Base-by-base conservation (phyloP, 768 basidiomycete genomes). In the Polyporus arcularius region DNA sequence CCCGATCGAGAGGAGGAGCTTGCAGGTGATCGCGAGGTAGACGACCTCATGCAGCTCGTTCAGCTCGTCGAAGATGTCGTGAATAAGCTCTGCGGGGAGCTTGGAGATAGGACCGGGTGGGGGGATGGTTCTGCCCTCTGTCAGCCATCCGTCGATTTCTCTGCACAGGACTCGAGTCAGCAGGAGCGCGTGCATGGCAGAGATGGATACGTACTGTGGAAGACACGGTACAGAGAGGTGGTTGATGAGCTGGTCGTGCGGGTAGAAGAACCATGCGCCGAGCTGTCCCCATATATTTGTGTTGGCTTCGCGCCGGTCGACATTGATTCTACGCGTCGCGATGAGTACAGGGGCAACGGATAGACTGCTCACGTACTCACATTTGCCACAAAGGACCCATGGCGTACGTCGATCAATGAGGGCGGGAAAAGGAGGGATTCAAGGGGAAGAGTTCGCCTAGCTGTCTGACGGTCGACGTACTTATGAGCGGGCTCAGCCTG, bases 21-120 rank as follows among this genome's bases (percentile, higher is more conserved):
- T 52, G 58, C 58, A 60, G 14, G 58, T 54, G 46, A 54, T 48
- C 4, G 46, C 32, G 52, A 60, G 35, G 35, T 18, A n/a, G 52
- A 53, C 18, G 11, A 30, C 39, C 11, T 53, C 52, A 3, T 53
- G 52, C n/a, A 53, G 32, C n/a, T 14, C 39, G 52, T 26, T 39
- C 10, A 40, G 12, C 26, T 2, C 38, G 15, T 53, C 39, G 52
- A 53, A 53, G 40, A 53, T 18, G 9, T 41, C 21, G 40, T 40
- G 18, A 18, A 53, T 28, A 14, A 28, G 5, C 41, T 53, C 52
- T 4, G 40, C 18, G 26, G 52, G 52, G 18, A 53, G 28, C 21
- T 40, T 28, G 9, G 52, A 40, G 39, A 53, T 32, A 5, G 52
- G 38, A 28, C 52, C 40, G 11, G 11, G 52, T 0, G 30, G 52